phyloP scores from a whole-genome alignment of 116 monocot genomes.

The Iris pallida region DNA sequence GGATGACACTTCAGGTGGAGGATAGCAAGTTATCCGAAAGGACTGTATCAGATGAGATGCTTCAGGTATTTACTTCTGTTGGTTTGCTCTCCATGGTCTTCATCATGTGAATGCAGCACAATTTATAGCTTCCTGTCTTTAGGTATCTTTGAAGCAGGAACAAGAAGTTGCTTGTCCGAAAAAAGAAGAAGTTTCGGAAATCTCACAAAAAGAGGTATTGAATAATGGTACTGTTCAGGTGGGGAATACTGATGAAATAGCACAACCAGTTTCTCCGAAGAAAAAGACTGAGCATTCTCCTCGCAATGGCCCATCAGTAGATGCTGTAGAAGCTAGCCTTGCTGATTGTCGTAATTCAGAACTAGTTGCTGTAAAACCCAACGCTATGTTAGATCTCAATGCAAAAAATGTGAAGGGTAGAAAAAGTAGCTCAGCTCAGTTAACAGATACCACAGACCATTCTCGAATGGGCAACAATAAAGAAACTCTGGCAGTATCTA shows the following conservation, averaged over 20 bases:
- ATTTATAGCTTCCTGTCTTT: slow-evolving; percentile 9
- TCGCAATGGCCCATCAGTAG: slow-evolving; percentile 7
- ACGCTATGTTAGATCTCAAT: slow-evolving; percentile 11
- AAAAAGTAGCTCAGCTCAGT: slow-evolving; percentile 4
- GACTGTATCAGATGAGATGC: slow-evolving; percentile 64
- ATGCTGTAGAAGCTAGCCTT: not conserved
- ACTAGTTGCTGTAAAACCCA: slow-evolving; percentile 6
- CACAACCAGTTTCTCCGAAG: slow-evolving; percentile 20
- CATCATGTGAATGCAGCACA: not conserved
- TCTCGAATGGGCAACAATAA: slow-evolving; percentile 3
- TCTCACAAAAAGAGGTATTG: slow-evolving; percentile 19
- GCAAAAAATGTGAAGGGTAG: slow-evolving; percentile 8
- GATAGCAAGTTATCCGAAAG: slow-evolving; percentile 65
- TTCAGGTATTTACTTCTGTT: slow-evolving; percentile 35
- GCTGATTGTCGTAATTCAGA: slow-evolving; percentile 12
- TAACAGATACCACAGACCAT: slow-evolving; percentile 3
- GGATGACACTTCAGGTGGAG: slow-evolving; percentile 37
- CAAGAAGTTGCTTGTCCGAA: slow-evolving; percentile 39
- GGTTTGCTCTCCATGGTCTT: slow-evolving; percentile 3
- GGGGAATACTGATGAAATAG: slow-evolving; percentile 25
- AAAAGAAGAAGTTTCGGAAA: slow-evolving; percentile 28
- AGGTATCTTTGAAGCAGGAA: slow-evolving; percentile 49
- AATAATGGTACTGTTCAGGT: slow-evolving; percentile 42
- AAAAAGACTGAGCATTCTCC: slow-evolving; percentile 16
- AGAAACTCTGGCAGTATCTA: not conserved